Base-by-base conservation (phyloP, 2,329 filamentous ascomycete species). In the Acrodontium crateriforme region DNA sequence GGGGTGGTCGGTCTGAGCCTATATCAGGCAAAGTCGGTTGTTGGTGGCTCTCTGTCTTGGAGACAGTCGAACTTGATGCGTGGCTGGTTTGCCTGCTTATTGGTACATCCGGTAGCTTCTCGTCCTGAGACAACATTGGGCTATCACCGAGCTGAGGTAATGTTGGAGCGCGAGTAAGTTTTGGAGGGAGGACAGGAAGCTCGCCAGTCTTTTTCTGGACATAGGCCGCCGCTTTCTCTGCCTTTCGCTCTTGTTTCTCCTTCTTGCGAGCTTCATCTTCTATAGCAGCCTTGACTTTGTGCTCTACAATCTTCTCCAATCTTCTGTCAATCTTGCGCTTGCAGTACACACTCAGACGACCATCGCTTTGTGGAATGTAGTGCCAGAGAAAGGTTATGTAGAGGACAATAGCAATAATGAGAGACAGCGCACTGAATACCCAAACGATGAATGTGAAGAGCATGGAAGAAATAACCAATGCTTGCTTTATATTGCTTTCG, bases 341-440 rank as follows among this genome's bases (percentile, higher is more conserved):
- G 52, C 89, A 95, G 58, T 92, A 98, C 15, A 75, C 74, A 4
- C 73, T 72, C 16, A 98, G 65, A 6, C 79, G 76, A 5, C 83
- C 82, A 46, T 94, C 84, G 8, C 72, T 64, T 18, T 69, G 69
- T 2, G 85, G 84, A 36, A 98, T 87, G 56, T 87, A 89, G 54
- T 89, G 80, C 70, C 80, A 93, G 5, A 98, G 67, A 54, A 93
- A 98, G 45, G 82, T 71, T 19, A 93, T 55, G 55, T 92, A 95
- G 35, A 92, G 74, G 2, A 91, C 45, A 13, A 74, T 60, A 0
- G 81, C 83, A 7, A 80, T 49, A n/a, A 87, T 59, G 27, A 95
- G 64, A 31, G 61, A 66, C 29, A 95, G 50, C 5, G 79, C 69
- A 0, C 79, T 78, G 42, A 95, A 74, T 9, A 84, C 65, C 87